Percentiles rank a stretch among this genome's conserved stretches.
phyloP scores from a whole-genome alignment of 2,329 filamentous ascomycete genomes.

The Leptographium flavum region DNA sequence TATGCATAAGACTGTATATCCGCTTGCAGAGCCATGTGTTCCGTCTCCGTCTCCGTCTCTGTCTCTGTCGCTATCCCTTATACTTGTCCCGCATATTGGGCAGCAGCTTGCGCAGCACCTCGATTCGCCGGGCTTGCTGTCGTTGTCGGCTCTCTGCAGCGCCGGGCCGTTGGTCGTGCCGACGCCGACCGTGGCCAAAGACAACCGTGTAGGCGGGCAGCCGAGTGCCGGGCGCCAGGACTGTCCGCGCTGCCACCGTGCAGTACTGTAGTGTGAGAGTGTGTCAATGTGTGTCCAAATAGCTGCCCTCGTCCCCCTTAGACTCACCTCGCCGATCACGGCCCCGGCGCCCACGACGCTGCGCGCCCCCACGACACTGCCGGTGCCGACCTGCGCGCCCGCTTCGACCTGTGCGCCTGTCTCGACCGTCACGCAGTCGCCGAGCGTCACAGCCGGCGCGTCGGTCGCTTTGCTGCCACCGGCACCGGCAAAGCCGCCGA shows the following conservation, averaged over 20 bases:
- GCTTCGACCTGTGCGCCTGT: conserved; percentile 45
- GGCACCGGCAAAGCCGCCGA: conserved; percentile 28
- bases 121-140: conserved; percentile 52
- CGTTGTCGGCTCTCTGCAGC: conserved; percentile 49
- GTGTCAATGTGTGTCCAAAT: too few relatives aligned
- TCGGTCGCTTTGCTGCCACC: conserved; percentile 12
- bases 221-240: conserved; percentile 39
- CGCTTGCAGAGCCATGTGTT: too few relatives aligned
- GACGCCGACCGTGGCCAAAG: conserved; percentile 48
- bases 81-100: conserved; percentile 35
- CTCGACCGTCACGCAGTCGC: conserved; percentile 49
- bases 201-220: conserved; percentile 56
- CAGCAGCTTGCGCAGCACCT: conserved; percentile 52
- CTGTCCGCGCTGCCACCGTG: conserved; percentile 52
- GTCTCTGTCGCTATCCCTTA: not conserved
- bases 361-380: conserved; percentile 44
- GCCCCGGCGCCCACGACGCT: conserved; percentile 45
- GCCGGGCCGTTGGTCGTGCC: conserved; percentile 40
- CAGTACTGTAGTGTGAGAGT: conserved; percentile 37
- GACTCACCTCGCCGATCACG: conserved; percentile 47
- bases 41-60: too few relatives aligned
- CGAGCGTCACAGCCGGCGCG: conserved; percentile 20
- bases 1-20: too few relatives aligned
- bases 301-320: too few relatives aligned
- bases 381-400: conserved; percentile 46